Evolutionary conservation across 2,329 filamentous ascomycete species (phyloP).

Genomic region (Apiospora hydei): DNA sequence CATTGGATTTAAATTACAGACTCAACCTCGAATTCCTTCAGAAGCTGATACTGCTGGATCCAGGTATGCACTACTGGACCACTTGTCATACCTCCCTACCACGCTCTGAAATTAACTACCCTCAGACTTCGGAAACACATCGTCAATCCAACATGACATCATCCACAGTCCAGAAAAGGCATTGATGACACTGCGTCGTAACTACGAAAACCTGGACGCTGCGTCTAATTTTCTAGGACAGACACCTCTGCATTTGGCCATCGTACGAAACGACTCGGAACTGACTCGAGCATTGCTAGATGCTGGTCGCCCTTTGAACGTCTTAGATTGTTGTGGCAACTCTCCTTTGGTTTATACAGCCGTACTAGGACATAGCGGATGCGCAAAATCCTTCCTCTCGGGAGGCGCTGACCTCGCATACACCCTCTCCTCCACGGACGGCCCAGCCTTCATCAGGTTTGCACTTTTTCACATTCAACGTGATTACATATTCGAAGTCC

Average conservation of each 20-base stretch:
- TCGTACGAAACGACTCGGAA: background rate
- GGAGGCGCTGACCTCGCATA: background rate
- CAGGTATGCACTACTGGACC: background rate
- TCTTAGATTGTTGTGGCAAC: background rate
- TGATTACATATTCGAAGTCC: background rate
- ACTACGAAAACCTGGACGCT: background rate
- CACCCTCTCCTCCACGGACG: background rate
- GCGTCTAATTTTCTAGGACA: slow-evolving; percentile 19
- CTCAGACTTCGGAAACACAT: slow-evolving; percentile 23
- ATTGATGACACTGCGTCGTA: background rate
- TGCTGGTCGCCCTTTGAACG: background rate
- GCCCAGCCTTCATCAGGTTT: background rate
- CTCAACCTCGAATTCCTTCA: too few relatives aligned
- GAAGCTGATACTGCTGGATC: background rate
- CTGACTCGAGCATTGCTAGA: background rate
- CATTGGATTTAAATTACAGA: too few relatives aligned
- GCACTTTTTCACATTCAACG: background rate
- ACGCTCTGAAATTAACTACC: background rate
- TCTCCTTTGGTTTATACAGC: slow-evolving; percentile 12
- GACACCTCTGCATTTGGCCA: slow-evolving; percentile 21
- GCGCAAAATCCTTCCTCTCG: background rate
- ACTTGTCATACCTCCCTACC: too few relatives aligned
- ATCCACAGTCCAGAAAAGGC: background rate
- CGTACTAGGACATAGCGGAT: background rate
- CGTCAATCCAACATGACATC: slow-evolving; percentile 9